Percentiles rank a stretch among this genome's conserved stretches.
phyloP scores from a whole-genome alignment of 352 stramenopile genomes.

The Blastocystis sp. region DNA sequence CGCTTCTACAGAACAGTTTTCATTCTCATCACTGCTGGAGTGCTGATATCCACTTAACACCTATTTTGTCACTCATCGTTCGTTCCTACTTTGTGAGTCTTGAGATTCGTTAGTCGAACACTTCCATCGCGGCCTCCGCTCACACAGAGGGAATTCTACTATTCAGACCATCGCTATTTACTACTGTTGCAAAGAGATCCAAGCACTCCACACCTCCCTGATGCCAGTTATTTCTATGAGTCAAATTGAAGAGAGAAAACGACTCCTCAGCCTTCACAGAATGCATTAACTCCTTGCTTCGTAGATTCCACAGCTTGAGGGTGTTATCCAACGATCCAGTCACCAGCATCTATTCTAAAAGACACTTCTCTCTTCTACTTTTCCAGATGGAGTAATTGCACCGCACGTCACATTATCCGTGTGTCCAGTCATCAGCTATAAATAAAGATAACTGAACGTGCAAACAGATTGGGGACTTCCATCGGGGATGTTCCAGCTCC shows the following conservation, averaged over 20 bases:
- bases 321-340: slow-evolving; percentile 54
- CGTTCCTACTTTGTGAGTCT: background rate
- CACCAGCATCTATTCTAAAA: slow-evolving; percentile 20
- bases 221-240: slow-evolving; percentile 1
- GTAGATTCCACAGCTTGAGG: slow-evolving; percentile 30
- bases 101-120: slow-evolving; percentile 30
- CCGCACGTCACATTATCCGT: slow-evolving; percentile 26
- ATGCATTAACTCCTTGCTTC: background rate
- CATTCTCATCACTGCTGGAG: background rate
- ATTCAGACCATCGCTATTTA: background rate
- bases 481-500: background rate
- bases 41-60: background rate
- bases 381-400: slow-evolving; percentile 1
- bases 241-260: background rate
- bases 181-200: slow-evolving; percentile 17
- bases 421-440: slow-evolving; percentile 12
- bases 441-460: background rate
- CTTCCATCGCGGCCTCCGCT: slow-evolving; percentile 29
- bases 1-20: slow-evolving; percentile 51
- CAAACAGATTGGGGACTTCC: background rate
- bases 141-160: background rate
- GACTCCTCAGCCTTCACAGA: slow-evolving; percentile 20
- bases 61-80: background rate
- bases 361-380: background rate
- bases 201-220: slow-evolving; percentile 16